Evolutionary conservation across 2,329 filamentous ascomycete genomes (phyloP).

Genomic region (Alternaria sp.): DNA sequence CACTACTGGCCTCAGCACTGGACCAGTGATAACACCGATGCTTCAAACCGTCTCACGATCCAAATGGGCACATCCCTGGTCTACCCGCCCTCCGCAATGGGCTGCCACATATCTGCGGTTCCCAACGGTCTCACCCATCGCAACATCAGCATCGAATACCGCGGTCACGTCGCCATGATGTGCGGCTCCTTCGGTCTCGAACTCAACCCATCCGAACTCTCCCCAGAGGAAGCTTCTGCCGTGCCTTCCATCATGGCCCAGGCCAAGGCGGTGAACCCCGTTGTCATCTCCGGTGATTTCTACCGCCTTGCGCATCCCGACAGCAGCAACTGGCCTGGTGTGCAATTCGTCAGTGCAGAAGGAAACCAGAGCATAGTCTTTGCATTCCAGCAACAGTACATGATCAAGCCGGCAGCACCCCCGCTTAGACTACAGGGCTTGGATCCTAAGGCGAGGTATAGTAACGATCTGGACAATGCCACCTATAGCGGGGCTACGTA

Average conservation of each 20-base stretch:
- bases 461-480: constrained; percentile 57
- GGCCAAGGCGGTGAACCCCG: constrained; percentile 64
- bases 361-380: constrained; percentile 61
- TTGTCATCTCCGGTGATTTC: constrained; percentile 65
- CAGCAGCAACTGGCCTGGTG: constrained; percentile 67
- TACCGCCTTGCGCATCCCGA: constrained; percentile 66
- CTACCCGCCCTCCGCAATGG: constrained; percentile 69
- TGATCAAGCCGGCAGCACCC: constrained; percentile 61
- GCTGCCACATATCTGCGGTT: constrained; percentile 67
- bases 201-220: constrained; percentile 62
- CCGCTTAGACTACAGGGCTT: constrained; percentile 63
- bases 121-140: constrained; percentile 65
- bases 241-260: constrained; percentile 63
- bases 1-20: constrained; percentile 71
- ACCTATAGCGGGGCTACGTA: constrained; percentile 65
- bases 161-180: constrained; percentile 72
- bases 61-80: constrained; percentile 69
- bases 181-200: constrained; percentile 71
- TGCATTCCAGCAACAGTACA: constrained; percentile 64
- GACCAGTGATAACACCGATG: constrained; percentile 71
- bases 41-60: constrained; percentile 65
- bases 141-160: constrained; percentile 64
- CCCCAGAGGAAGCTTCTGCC: constrained; percentile 57
- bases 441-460: constrained; percentile 61
- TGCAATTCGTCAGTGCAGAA: constrained; percentile 64